phyloP scores from a whole-genome alignment of 2,329 filamentous ascomycete genomes.

The Xylariaceae sp. region DNA sequence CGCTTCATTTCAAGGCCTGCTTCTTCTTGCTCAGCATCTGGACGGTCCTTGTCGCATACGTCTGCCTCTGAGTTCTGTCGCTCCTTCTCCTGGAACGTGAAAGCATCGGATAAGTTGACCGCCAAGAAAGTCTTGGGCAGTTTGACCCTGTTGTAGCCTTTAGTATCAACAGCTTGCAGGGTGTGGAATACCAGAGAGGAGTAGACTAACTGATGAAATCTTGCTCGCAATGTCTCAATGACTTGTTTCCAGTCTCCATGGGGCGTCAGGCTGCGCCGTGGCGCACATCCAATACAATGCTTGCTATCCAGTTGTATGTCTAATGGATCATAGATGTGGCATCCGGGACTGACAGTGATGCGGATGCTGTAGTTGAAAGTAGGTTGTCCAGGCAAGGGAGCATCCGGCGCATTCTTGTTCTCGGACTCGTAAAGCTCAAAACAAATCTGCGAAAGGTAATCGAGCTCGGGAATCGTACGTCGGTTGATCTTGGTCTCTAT shows the following conservation, averaged over 20 bases:
- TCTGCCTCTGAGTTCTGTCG: slow-evolving; percentile 46
- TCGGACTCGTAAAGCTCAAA: slow-evolving; percentile 97
- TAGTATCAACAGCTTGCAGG: slow-evolving; percentile 10
- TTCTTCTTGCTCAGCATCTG: slow-evolving; percentile 18
- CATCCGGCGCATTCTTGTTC: slow-evolving; percentile 53
- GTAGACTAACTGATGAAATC: slow-evolving; percentile 80
- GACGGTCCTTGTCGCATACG: slow-evolving; percentile 45
- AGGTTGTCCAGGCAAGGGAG: slow-evolving; percentile 53
- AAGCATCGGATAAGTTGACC: slow-evolving; percentile 61
- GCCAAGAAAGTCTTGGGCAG: slow-evolving; percentile 63
- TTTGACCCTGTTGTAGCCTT: slow-evolving; percentile 49
- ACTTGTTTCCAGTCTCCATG: slow-evolving; percentile 96
- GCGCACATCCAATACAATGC: slow-evolving; percentile 92
- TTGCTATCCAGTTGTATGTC: slow-evolving; percentile 95
- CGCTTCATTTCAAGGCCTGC: slow-evolving; percentile 23
- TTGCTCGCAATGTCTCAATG: slow-evolving; percentile 90
- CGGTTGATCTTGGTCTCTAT: slow-evolving; percentile 96
- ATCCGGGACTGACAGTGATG: slow-evolving; percentile 92
- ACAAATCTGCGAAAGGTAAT: slow-evolving; percentile 95
- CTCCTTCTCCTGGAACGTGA: slow-evolving; percentile 55
- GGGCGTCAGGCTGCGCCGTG: slow-evolving; percentile 81
- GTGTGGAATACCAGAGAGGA: slow-evolving; percentile 1
- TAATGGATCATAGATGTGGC: slow-evolving; percentile 92
- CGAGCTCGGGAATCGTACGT: slow-evolving; percentile 91
- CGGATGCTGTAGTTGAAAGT: slow-evolving; percentile 93